Conservation (phyloP, 116 monocot genomes). For the Phalaenopsis hybrid region DNA sequence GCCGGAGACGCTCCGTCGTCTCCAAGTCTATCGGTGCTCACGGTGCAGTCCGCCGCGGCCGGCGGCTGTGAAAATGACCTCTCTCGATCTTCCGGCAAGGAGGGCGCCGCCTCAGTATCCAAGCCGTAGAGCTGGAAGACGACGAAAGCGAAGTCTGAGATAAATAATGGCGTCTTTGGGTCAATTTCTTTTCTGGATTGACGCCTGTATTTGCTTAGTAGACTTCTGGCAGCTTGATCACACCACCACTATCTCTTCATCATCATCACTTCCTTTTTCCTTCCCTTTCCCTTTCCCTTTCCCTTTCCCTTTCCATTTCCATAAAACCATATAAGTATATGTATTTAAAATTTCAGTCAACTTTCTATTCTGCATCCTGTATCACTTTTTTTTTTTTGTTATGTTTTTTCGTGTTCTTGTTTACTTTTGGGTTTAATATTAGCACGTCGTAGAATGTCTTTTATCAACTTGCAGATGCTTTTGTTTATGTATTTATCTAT, state of each 20-base stretch:
- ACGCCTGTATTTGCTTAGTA: background rate
- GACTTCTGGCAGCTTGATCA: no score
- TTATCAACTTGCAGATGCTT: background rate
- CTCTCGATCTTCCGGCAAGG: constrained; percentile 23
- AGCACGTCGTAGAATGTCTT: background rate
- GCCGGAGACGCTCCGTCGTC: constrained; percentile 44
- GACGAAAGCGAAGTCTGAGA: background rate
- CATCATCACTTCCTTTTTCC: background rate
- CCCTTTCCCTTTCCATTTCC: no score
- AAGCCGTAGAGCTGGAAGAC: background rate
- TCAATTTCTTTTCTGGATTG: background rate
- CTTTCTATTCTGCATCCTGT: background rate
- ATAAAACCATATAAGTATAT: background rate
- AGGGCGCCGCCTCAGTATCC: constrained; percentile 44
- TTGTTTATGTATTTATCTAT: background rate
- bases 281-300: background rate
- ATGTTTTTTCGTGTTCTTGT: background rate
- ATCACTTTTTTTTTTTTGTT: background rate
- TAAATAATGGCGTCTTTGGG: background rate
- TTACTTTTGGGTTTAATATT: background rate
- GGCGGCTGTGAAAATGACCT: constrained; percentile 24
- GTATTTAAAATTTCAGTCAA: background rate
- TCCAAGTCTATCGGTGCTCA: constrained; percentile 55
- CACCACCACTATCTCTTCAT: background rate
- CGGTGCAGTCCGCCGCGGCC: constrained; percentile 61